Evolutionary conservation across 805 yeast genomes (phyloP).

Genomic region (Saccharomycopsis capsularis): DNA sequence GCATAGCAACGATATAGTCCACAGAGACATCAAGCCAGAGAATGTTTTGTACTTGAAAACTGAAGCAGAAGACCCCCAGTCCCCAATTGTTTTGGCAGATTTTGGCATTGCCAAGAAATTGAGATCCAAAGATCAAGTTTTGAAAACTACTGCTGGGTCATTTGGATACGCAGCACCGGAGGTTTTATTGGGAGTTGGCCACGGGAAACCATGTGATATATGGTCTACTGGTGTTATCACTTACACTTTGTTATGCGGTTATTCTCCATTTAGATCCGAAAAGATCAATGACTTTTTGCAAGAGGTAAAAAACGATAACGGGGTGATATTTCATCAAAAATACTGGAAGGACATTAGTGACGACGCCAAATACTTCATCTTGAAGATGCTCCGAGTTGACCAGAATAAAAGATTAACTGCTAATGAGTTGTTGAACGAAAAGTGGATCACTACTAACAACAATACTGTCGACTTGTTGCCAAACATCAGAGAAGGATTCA

Average conservation of each 20-base stretch:
- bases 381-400: constrained; percentile 59
- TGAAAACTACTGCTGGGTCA: constrained; percentile 78
- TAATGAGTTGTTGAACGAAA: constrained; percentile 52
- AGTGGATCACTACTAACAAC: constrained; percentile 61
- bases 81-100: constrained; percentile 83
- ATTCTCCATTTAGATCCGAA: constrained; percentile 86
- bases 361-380: constrained; percentile 75
- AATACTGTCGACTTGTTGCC: constrained; percentile 68
- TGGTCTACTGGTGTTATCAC: constrained; percentile 95
- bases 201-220: constrained; percentile 91
- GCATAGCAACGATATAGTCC: constrained; percentile 75
- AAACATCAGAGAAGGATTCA: constrained; percentile 69
- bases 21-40: constrained; percentile 92
- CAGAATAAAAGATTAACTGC: constrained; percentile 69
- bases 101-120: constrained; percentile 90
- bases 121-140: constrained; percentile 48
- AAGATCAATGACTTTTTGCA: constrained; percentile 70
- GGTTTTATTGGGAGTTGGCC: constrained; percentile 72
- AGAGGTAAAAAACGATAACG: constrained; percentile 64
- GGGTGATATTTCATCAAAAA: constrained; percentile 75
- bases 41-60: constrained; percentile 68
- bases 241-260: constrained; percentile 84
- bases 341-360: constrained; percentile 80
- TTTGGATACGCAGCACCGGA: constrained; percentile 98
- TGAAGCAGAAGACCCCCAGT: constrained; percentile 40